phyloP scores from a whole-genome alignment of 1,139 yeast species.

The Hanseniaspora uvarum region DNA sequence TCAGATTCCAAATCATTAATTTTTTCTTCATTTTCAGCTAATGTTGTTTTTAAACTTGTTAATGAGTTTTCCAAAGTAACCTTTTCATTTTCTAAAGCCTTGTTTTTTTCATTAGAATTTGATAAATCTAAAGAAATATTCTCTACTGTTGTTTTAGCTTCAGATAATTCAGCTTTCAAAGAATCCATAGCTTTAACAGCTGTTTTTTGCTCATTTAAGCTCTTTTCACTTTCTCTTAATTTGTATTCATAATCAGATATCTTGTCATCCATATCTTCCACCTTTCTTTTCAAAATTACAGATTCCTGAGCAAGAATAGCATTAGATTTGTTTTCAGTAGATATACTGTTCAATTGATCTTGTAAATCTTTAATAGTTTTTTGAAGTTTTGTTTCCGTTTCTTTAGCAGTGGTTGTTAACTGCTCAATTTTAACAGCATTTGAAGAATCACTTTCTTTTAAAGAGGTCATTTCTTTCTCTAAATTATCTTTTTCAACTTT shows the following conservation, averaged over 20 bases:
- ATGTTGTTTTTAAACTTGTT: conserved; percentile 12
- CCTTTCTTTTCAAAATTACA: conserved; percentile 10
- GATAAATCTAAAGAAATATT: neutral
- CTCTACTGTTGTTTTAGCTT: neutral
- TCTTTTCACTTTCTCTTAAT: conserved; percentile 1
- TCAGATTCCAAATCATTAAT: conserved; percentile 19
- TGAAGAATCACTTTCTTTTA: neutral
- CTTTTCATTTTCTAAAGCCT: neutral
- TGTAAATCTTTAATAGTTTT: neutral
- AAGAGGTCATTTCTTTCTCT: neutral
- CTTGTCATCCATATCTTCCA: conserved; percentile 11
- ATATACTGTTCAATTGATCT: neutral
- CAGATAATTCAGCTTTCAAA: conserved; percentile 1
- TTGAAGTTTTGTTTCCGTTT: neutral
- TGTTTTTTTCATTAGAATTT: neutral
- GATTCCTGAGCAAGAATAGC: conserved; percentile 9
- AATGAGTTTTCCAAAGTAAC: conserved; percentile 7
- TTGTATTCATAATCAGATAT: conserved; percentile 3
- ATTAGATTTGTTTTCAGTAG: conserved; percentile 17
- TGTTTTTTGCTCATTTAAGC: neutral
- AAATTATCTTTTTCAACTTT: neutral
- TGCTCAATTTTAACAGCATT: neutral
- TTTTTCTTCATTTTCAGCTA: conserved; percentile 7
- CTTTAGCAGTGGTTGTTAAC: conserved; percentile 17
- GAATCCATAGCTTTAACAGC: neutral